A percentile compares a stretch with the other conserved stretches of the same genome.
These are phyloP conservation scores for Porpolomopsis calyptriformis DNA, from an alignment of 768 basidiomycete species.

Conservation along the genomic window DNA sequence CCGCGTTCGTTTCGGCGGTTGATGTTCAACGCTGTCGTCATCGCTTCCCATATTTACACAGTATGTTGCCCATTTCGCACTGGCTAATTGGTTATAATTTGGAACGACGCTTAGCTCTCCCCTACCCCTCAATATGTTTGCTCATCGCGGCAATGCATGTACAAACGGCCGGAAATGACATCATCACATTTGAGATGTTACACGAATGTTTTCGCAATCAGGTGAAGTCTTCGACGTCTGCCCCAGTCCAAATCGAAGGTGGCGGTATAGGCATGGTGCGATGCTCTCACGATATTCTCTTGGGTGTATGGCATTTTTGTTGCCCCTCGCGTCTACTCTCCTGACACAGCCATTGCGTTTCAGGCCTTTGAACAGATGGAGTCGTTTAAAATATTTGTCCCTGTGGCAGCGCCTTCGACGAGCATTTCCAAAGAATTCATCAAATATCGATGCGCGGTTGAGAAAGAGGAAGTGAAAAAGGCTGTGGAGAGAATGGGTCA, in stretches of 20 bases:
- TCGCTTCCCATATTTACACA: slow-evolving; percentile 39
- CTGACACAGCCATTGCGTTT: background rate
- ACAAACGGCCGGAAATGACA: slow-evolving; percentile 61
- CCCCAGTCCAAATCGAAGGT: slow-evolving; percentile 66
- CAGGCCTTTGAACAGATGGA: slow-evolving; percentile 75
- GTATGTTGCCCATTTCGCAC: slow-evolving; percentile 27
- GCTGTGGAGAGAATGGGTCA: slow-evolving; percentile 58
- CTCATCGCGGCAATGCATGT: slow-evolving; percentile 79
- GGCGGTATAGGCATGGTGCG: slow-evolving; percentile 67
- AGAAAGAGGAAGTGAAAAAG: slow-evolving; percentile 54
- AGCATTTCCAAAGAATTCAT: slow-evolving; percentile 58
- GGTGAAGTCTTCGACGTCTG: slow-evolving; percentile 57
- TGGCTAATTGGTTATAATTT: background rate
- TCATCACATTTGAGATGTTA: slow-evolving; percentile 88
- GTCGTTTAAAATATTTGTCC: slow-evolving; percentile 43
- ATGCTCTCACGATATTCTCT: slow-evolving; percentile 52
- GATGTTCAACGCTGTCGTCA: slow-evolving; percentile 47
- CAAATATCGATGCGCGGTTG: slow-evolving; percentile 59
- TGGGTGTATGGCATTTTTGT: slow-evolving; percentile 40
- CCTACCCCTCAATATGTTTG: slow-evolving; percentile 73
- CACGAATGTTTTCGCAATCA: slow-evolving; percentile 70
- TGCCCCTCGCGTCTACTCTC: background rate
- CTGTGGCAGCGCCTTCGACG: slow-evolving; percentile 36
- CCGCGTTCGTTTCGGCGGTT: slow-evolving; percentile 32
- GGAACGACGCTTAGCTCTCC: slow-evolving; percentile 37